Percentiles rank a stretch among this genome's conserved stretches.
Conservation (phyloP, 139 green algal species). For the Trebouxia sp. region DNA sequence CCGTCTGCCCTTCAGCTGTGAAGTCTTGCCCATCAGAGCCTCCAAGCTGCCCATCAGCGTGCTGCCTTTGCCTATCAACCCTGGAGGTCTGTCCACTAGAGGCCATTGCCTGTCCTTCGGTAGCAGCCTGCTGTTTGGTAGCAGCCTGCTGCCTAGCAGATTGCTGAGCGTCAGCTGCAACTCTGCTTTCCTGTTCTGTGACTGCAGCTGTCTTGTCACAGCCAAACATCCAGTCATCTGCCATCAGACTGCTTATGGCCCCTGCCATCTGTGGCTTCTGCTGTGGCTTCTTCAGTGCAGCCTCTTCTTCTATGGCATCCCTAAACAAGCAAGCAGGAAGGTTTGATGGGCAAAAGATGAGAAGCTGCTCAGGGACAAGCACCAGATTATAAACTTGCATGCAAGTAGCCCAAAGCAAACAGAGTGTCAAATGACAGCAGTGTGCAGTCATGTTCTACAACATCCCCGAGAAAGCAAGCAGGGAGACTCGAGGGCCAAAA, state of each 20-base stretch:
- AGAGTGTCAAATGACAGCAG: no score
- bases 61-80: neutral
- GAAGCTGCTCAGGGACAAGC: no score
- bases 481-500: no score
- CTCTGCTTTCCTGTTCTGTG: neutral
- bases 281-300: neutral
- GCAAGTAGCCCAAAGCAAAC: no score
- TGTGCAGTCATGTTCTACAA: no score
- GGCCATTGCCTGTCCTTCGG: neutral
- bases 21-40: neutral
- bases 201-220: neutral
- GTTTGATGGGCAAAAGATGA: no score
- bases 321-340: no score
- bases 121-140: neutral
- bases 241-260: neutral
- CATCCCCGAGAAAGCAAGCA: no score
- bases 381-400: no score
- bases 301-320: no score
- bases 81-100: neutral
- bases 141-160: neutral
- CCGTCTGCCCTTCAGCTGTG: neutral
- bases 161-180: no score
- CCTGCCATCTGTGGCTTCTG: no score
- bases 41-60: neutral
- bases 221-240: constrained; percentile 20